Evolutionary conservation across 345 rosid species (phyloP).

Genomic region (Camelina neglecta): DNA sequence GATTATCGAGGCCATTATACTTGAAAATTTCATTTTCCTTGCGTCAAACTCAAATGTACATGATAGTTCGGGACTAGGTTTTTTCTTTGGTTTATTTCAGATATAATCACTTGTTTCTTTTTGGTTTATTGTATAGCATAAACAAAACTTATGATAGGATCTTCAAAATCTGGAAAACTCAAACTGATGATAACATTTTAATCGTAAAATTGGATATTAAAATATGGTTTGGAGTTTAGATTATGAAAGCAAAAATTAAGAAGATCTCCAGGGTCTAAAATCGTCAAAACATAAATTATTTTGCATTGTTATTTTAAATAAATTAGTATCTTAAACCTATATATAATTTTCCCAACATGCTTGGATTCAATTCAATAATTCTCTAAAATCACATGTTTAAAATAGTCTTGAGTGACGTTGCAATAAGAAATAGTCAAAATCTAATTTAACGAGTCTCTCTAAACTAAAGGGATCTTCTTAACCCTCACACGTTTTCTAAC

Average conservation of each 20-base stretch:
- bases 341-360: background rate
- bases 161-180: background rate
- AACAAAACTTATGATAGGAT: background rate
- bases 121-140: background rate
- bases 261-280: background rate
- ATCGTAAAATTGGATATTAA: no score
- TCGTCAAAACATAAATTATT: no score
- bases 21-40: constrained; percentile 10
- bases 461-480: constrained; percentile 32
- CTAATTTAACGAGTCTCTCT: constrained; percentile 30
- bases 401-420: constrained; percentile 6
- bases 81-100: background rate
- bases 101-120: background rate
- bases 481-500: constrained; percentile 33
- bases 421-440: constrained; percentile 34
- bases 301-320: no score
- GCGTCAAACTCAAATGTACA: background rate
- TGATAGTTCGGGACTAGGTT: background rate
- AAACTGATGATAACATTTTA: background rate
- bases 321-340: background rate
- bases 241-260: background rate
- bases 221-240: background rate
- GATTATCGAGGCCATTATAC: constrained; percentile 33
- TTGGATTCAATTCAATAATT: background rate
- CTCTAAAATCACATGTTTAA: background rate